Base-by-base conservation (phyloP, 179 eudicot species). In the Dionaea muscipula region DNA sequence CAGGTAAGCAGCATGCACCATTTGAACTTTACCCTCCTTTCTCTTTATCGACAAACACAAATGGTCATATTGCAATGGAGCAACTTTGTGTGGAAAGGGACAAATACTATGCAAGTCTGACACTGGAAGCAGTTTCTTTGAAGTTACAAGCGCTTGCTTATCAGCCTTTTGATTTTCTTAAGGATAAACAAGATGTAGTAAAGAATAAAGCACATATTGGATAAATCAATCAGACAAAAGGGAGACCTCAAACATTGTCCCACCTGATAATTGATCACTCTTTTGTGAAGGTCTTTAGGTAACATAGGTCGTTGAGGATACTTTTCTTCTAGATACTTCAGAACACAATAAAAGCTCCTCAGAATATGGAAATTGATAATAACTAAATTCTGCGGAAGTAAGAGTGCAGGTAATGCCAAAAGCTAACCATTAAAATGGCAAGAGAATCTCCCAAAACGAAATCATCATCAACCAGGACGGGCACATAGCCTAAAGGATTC, bases 241-340 rank as follows among this genome's bases (percentile, higher is more conserved):
- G 31, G 9, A 6, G 20, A 14, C n/a, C 19, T 18, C 2, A 53
- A 47, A 63, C 21, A 47, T 18, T 26, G 35, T 27, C 44, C 41
- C 57, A 91, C 98, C 91, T 86, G 95, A 71, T 75, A 87, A 56
- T 82, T 86, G 48, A 91, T 58, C 26, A 86, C 85, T 65, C 73
- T 86, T 50, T 64, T 72, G 73, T 75, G 82, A 65, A 75, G 77
- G 76, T 86, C 82, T 54, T 55, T 55, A 45, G 98, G 95, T 67
- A 91, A 64, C 80, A 86, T 60, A 11, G 82, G 81, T 50, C 62
- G 74, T 69, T 86, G 88, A 61, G 95, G 95, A 71, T 77, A 91
- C 79, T 78, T 91, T 64, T 87, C 94, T 61, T 86, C 98, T 57
- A 91, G 66, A 74, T 86, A 87, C 98, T 91, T 72, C 4, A 63